A percentile compares a stretch with the other conserved stretches of the same genome.
Evolutionary conservation across 345 rosid species (phyloP).

Genomic region (Combretum micranthum): DNA sequence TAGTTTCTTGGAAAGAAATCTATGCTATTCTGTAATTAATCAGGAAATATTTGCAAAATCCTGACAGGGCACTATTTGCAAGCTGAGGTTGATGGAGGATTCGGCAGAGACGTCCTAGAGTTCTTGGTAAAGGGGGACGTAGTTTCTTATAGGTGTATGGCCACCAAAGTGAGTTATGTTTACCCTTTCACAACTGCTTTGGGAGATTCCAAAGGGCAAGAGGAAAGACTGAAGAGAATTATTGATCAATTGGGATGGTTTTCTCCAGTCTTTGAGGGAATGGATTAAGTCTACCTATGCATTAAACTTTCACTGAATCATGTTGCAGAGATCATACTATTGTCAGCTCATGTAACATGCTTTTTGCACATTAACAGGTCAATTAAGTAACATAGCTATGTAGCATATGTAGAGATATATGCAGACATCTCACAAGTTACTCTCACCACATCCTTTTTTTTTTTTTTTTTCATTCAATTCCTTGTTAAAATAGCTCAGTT

Average conservation of each 20-base stretch:
- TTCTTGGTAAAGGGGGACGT: constrained; percentile 75
- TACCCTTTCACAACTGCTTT: constrained; percentile 92
- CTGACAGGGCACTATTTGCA: constrained; percentile 56
- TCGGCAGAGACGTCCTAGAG: constrained; percentile 66
- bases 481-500: no score
- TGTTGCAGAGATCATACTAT: no score
- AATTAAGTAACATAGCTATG: no score
- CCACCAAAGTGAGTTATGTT: constrained; percentile 70
- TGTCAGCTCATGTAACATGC: no score
- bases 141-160: constrained; percentile 69
- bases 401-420: no score
- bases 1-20: neutral
- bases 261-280: constrained; percentile 72
- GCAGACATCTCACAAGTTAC: no score
- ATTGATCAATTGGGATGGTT: constrained; percentile 67
- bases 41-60: neutral
- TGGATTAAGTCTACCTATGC: constrained; percentile 38
- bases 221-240: constrained; percentile 67
- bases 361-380: no score
- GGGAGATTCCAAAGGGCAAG: constrained; percentile 83
- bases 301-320: no score
- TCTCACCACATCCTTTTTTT: no score
- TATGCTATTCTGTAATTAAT: neutral
- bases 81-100: constrained; percentile 76
- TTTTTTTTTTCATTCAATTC: no score